These are phyloP conservation scores for Tuber brumale DNA, from an alignment of 495 filamentous ascomycete species.

Conservation along the genomic window DNA sequence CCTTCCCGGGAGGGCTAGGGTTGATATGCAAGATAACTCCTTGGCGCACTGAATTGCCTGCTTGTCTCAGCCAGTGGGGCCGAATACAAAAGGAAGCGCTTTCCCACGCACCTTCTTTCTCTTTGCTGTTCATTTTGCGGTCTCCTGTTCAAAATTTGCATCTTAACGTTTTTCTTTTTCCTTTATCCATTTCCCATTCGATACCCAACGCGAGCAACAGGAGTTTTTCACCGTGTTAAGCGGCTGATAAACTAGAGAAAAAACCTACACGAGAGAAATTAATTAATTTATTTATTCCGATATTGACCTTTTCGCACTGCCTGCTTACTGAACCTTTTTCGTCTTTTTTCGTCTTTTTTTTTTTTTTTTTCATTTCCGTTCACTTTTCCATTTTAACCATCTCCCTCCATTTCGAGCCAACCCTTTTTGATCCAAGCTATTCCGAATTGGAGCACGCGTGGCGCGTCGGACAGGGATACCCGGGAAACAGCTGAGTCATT, in stretches of 20 bases:
- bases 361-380: slow-evolving; percentile 20
- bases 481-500: slow-evolving; percentile 33
- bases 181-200: slow-evolving; percentile 32
- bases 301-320: slow-evolving; percentile 25
- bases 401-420: slow-evolving; percentile 1
- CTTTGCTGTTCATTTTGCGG: slow-evolving; percentile 40
- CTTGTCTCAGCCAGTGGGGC: slow-evolving; percentile 39
- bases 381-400: slow-evolving; percentile 7
- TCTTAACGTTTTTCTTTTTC: slow-evolving; percentile 20
- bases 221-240: slow-evolving; percentile 28
- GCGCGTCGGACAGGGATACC: slow-evolving; percentile 30
- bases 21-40: slow-evolving; percentile 33
- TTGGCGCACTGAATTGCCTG: slow-evolving; percentile 36
- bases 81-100: slow-evolving; percentile 41
- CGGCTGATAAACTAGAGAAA: slow-evolving; percentile 33
- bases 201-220: slow-evolving; percentile 31
- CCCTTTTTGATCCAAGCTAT: slow-evolving; percentile 30
- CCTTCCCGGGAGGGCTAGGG: slow-evolving; percentile 38
- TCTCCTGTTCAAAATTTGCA: slow-evolving; percentile 36
- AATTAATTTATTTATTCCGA: slow-evolving; percentile 38
- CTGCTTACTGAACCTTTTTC: neutral
- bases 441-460: slow-evolving; percentile 38
- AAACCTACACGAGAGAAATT: slow-evolving; percentile 32
- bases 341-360: slow-evolving; percentile 20
- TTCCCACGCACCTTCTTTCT: slow-evolving; percentile 39